phyloP scores from a whole-genome alignment of 164 flowering plant species.

The Umbilicus rupestris region DNA sequence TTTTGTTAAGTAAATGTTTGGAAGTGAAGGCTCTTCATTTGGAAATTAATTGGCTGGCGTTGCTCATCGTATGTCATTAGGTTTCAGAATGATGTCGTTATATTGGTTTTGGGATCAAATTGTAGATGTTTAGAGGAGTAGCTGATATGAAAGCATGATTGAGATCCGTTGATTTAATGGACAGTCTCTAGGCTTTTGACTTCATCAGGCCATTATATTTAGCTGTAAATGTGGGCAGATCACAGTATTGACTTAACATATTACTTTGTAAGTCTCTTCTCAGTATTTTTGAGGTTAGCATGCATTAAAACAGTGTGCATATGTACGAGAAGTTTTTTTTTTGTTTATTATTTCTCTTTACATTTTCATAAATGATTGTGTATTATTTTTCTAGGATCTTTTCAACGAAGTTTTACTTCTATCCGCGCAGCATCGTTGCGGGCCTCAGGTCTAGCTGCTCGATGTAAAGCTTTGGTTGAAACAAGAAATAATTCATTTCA shows the following conservation, averaged over 20 bases:
- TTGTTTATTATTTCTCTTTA: conserved; percentile 8
- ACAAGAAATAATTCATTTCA: conserved; percentile 7
- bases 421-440: conserved; percentile 45
- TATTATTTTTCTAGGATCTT: conserved; percentile 22
- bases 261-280: not conserved
- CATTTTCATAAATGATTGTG: not conserved
- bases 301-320: not conserved
- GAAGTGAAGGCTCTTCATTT: not conserved
- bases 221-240: not conserved
- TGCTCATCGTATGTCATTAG: not conserved
- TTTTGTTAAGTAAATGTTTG: not conserved
- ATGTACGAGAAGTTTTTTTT: not conserved
- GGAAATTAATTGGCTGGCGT: not conserved
- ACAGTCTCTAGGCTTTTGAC: not conserved
- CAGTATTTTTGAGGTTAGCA: not conserved
- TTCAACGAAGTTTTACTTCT: conserved; percentile 30
- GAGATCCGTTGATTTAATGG: not conserved
- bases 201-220: not conserved
- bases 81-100: not conserved
- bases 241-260: not conserved
- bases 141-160: not conserved
- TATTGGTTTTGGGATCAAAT: not conserved
- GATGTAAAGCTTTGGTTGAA: conserved; percentile 12
- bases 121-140: not conserved
- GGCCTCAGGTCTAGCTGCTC: conserved; percentile 47